A percentile compares a stretch with the other conserved stretches of the same genome.
Evolutionary conservation across 129 eudicot species (phyloP).

Genomic region (Helianthus tuberosus): DNA sequence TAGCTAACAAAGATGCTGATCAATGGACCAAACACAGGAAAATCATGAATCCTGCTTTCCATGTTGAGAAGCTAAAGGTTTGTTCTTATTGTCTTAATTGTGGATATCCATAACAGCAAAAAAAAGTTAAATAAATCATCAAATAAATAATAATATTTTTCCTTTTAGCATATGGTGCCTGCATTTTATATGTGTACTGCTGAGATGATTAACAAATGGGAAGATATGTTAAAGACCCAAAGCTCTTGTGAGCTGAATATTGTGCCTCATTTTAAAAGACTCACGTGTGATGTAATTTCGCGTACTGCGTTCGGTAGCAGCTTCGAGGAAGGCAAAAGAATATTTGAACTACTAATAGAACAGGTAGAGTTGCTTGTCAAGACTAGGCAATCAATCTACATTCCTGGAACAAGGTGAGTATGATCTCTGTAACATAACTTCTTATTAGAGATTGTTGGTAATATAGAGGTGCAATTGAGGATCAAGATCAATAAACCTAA

Average conservation of each 20-base stretch:
- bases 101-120: no score
- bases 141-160: not conserved
- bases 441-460: no score
- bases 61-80: constrained; percentile 37
- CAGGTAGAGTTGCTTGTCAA: constrained; percentile 7
- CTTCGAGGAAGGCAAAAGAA: constrained; percentile 22
- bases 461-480: no score
- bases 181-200: constrained; percentile 19
- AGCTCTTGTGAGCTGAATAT: constrained; percentile 26
- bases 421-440: no score
- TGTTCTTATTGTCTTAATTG: not conserved
- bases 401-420: no score
- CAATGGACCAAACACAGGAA: constrained; percentile 38
- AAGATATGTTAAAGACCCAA: no score
- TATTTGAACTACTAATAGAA: constrained; percentile 33
- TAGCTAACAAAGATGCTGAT: constrained; percentile 8
- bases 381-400: no score
- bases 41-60: constrained; percentile 39
- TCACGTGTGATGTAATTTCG: constrained; percentile 18
- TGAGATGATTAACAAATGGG: constrained; percentile 30
- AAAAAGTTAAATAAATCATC: not conserved
- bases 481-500: no score
- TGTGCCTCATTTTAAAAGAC: constrained; percentile 27
- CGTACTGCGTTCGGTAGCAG: constrained; percentile 33
- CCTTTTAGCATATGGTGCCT: constrained; percentile 29